These are phyloP conservation scores for Pistacia atlantica DNA, from an alignment of 345 rosid species.

Conservation along the genomic window DNA sequence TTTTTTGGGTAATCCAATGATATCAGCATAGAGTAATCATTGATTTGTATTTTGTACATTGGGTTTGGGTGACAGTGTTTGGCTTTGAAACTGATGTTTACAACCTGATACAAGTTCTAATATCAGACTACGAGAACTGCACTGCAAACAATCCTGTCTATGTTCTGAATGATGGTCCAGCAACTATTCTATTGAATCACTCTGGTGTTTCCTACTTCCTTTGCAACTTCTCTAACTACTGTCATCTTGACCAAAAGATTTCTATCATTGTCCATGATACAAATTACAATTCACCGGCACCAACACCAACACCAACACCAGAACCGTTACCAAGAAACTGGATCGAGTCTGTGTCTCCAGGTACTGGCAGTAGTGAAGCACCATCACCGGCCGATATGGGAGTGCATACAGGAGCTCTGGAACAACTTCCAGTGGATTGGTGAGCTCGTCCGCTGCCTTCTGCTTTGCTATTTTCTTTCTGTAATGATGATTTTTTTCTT, in stretches of 20 bases:
- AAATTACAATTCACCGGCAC: not conserved
- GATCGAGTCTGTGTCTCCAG: not conserved
- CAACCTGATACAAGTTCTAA: no score
- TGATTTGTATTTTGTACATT: no score
- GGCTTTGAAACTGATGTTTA: no score
- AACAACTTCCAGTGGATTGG: no score
- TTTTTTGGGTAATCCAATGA: no score
- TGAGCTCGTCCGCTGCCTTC: not conserved
- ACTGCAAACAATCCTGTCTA: constrained; percentile 22
- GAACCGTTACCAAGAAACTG: not conserved
- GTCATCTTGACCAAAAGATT: constrained; percentile 45
- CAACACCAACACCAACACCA: no score
- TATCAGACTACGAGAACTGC: no score
- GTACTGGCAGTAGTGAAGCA: not conserved
- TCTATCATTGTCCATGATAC: constrained; percentile 21
- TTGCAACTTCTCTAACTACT: constrained; percentile 47
- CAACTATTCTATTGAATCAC: constrained; percentile 19
- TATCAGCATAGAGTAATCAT: no score
- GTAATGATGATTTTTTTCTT: not conserved
- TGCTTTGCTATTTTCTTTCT: not conserved
- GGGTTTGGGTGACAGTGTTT: no score
- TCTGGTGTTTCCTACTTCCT: constrained; percentile 40
- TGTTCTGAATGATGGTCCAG: constrained; percentile 32
- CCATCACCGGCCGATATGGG: not conserved
- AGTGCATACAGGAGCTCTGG: not conserved